These are phyloP conservation scores for Xylariaceae sp. DNA, from an alignment of 2,329 filamentous ascomycete species.

Conservation along the genomic window DNA sequence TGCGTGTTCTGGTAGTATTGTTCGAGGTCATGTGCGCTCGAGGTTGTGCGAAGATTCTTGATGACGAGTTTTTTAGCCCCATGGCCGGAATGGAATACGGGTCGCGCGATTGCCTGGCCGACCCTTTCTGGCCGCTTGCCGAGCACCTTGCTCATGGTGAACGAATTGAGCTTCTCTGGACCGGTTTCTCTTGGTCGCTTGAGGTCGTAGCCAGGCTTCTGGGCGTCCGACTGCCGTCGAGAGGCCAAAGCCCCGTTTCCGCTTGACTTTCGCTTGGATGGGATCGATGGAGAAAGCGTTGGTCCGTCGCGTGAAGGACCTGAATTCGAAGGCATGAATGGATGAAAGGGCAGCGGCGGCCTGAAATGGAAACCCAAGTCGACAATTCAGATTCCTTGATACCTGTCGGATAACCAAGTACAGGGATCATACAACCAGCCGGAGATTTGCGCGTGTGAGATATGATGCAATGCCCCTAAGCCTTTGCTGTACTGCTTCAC, in stretches of 20 bases:
- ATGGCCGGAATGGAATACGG: constrained; percentile 62
- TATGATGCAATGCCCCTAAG: no score
- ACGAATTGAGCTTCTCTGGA: constrained; percentile 3
- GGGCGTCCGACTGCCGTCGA: constrained; percentile 8
- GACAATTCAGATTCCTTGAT: constrained; percentile 18
- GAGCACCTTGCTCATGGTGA: constrained; percentile 18
- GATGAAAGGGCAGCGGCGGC: constrained; percentile 25
- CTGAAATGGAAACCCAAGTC: constrained; percentile 27
- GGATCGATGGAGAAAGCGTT: constrained; percentile 19
- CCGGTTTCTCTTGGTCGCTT: constrained; percentile 22
- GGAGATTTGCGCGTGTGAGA: no score
- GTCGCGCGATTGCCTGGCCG: constrained; percentile 40
- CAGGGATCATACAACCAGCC: no score
- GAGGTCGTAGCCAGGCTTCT: constrained; percentile 8
- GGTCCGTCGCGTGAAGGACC: constrained; percentile 22
- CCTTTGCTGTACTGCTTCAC: no score
- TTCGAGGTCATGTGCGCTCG: constrained; percentile 55
- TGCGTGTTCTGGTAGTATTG: constrained; percentile 74
- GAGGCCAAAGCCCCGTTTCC: constrained; percentile 7
- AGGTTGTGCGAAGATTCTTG: constrained; percentile 75
- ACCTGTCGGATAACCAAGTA: no score
- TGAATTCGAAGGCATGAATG: constrained; percentile 26
- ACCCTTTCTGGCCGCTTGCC: constrained; percentile 30
- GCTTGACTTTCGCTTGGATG: constrained; percentile 25
- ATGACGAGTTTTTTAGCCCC: constrained; percentile 86